Base-by-base conservation (phyloP, 164 flowering plant species). In the Magnolia officinalis region DNA sequence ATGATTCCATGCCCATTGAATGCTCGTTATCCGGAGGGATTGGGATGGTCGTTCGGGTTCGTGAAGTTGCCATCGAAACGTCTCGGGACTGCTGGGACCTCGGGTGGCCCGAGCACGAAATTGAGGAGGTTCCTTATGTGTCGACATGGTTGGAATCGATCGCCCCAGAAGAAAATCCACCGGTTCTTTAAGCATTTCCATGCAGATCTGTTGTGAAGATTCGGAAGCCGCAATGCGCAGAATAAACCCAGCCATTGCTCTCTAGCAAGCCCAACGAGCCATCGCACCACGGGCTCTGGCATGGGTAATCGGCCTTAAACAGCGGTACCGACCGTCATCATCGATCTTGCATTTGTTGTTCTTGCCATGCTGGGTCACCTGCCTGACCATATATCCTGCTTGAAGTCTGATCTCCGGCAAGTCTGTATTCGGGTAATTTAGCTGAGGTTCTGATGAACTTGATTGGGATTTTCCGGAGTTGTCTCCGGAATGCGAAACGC, bases 161-260 rank as follows among this genome's bases (percentile, higher is more conserved):
- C 99, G 4, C 99, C 99, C 99, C 98, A 96, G 83, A 92, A 96
- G 94, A 96, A 96, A 58, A 96, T 84, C 98, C 99, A 96, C 10
- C 92, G 69, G 66, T 84, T 81, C 55, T 82, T 84, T 78, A 96
- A 80, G 82, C 99, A 96, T 24, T 88, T 79, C 99, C 99, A 96
- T 16, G 99, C 98, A 2, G 88, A 50, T 85, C 85, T 2, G 83
- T 72, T 0, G 86, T 66, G 72, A 87, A 92, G 61, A 96, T 52
- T 68, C 74, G 80, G 72, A 94, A 96, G 1, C 96, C 82, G 72
- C 99, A 96, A 78, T 94, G 99, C 1, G 90, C 80, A 0, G 99
- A 96, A 71, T 94, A 96, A 5, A 91, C 93, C 99, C 99, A 94
- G 6, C 99, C 99, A 73, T 96, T 96, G 72, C 98, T 96, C 83